Evolutionary conservation across 1,284 basidiomycete genomes (phyloP), one percentile per base, ranked within the genome.

Genomic region (Ganoderma meredithae): DNA sequence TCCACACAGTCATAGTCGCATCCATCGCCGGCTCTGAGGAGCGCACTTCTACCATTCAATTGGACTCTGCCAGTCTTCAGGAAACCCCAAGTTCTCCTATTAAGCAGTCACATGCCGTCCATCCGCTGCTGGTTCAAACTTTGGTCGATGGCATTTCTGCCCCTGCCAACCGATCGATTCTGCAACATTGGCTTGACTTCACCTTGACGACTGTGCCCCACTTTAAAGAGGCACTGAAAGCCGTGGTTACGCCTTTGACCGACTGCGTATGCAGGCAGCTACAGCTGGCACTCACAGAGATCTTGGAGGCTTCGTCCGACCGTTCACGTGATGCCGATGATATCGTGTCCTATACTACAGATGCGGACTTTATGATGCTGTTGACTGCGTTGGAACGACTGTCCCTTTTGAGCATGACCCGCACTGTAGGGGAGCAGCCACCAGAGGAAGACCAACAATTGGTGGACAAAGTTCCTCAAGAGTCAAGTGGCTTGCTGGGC

Each of bases 141-240:
- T 82, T 99, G 25, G 84, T 93, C 19, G 93, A 96, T 75, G 97
- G 95, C 0, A 89, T 99, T 53, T 83, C 90, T 5, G 79, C 83
- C 5, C 82, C 85, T 6, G 81, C 85, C 27, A 97, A 97, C 79
- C 88, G 91, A 25, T 86, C 94, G 1, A 86, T 97, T 27, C 81
- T 98, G 15, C 95, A 97, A 76, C 95, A 98, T 77, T 99, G 97
- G 97, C 86, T 98, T 27, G 97, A 99, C 79, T 99, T 99, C 77
- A 86, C 98, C 66, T 86, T 98, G 64, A 95, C 95, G 91, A 94
- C 95, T 0, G 83, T 97, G 9, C 91, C 95, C 0, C 91, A 94
- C 73, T 94, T 95, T 75, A 92, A 94, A 69, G 88, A 90, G 55
- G 83, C 87, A 27, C 81, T 95, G 8, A 87, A 89, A 53, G 81